Evolutionary conservation across 768 basidiomycete species (phyloP), one percentile per base, ranked within the genome.

Genomic region (Coprinellus micaceus): DNA sequence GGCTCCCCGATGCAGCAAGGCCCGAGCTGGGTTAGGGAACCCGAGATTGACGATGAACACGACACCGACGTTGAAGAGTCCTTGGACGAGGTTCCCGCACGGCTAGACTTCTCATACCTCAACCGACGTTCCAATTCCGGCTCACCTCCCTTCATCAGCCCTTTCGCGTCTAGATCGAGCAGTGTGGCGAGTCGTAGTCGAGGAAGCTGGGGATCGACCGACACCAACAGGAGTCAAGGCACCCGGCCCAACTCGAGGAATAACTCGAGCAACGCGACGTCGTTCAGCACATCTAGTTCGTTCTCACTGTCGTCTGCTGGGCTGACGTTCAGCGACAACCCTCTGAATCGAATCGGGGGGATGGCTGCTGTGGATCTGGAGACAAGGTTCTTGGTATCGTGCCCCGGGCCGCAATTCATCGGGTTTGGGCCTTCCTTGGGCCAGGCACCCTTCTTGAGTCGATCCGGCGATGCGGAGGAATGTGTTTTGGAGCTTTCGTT

Each of bases 121-220:
- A 28, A 49, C 47, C 26, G 30, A 49, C 24, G 24, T 30, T 30
- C 47, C 9, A 37, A 37, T 9, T 49, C 47, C 9, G 13, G 26
- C 10, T 49, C 47, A 17, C 54, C 54, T 25, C 37, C 40, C 11
- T 56, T 56, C 54, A 56, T 56, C 33, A 48, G 46, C 26, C 55
- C 55, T 19, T 56, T 50, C 22, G 55, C 48, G 12, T 56, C 55
- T 9, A 5, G 55, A 22, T 28, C 55, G 2, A 56, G 39, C 52
- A 41, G 39, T 28, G 40, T 53, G 6, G 24, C 44, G 25, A 48
- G 40, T 43, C 40, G 40, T 7, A 43, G 40, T 21, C 40, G n/a
- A n/a, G n/a, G n/a, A n/a, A 25, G 49, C 36, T n/a, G 33, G 24
- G 10, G 26, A 3, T 48, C 47, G 13, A 51, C 49, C 11, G 49